Conservation (phyloP, 805 yeast species). For the Tetrapisispora taiwanensis region DNA sequence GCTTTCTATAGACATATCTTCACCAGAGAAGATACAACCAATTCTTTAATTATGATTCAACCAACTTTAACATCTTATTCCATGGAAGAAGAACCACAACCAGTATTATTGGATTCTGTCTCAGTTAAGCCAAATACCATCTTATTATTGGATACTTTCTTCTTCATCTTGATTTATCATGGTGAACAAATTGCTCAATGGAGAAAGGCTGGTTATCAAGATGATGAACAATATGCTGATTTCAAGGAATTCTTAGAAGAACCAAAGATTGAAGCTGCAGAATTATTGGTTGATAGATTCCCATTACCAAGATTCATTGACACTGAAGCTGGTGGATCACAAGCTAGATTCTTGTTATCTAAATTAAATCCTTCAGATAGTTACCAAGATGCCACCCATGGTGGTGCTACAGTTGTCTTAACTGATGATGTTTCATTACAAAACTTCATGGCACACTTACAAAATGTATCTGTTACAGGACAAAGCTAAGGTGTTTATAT, state of each 20-base stretch:
- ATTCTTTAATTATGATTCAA: constrained; percentile 90
- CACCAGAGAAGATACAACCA: constrained; percentile 79
- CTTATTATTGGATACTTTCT: constrained; percentile 81
- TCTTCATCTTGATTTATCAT: constrained; percentile 89
- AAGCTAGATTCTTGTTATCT: constrained; percentile 88
- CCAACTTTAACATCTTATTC: constrained; percentile 82
- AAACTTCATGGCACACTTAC: constrained; percentile 87
- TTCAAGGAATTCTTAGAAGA: constrained; percentile 76
- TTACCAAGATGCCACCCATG: constrained; percentile 42
- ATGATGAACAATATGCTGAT: constrained; percentile 75
- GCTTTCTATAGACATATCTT: constrained; percentile 92
- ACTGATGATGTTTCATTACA: constrained; percentile 93
- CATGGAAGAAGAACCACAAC: constrained; percentile 73
- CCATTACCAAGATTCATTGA: constrained; percentile 95
- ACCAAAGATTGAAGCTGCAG: constrained; percentile 86
- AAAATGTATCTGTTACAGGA: constrained; percentile 68
- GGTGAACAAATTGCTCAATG: constrained; percentile 89
- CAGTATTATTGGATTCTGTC: constrained; percentile 84
- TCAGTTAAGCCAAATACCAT: constrained; percentile 82
- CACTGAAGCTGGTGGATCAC: constrained; percentile 95
- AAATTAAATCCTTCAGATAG: constrained; percentile 88
- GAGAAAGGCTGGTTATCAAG: constrained; percentile 90
- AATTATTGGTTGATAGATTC: constrained; percentile 79
- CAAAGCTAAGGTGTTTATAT: constrained; percentile 14
- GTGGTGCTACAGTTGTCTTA: constrained; percentile 65